These are phyloP conservation scores for Fusarium nodosum DNA, from an alignment of 2,329 filamentous ascomycete species.

Conservation along the genomic window DNA sequence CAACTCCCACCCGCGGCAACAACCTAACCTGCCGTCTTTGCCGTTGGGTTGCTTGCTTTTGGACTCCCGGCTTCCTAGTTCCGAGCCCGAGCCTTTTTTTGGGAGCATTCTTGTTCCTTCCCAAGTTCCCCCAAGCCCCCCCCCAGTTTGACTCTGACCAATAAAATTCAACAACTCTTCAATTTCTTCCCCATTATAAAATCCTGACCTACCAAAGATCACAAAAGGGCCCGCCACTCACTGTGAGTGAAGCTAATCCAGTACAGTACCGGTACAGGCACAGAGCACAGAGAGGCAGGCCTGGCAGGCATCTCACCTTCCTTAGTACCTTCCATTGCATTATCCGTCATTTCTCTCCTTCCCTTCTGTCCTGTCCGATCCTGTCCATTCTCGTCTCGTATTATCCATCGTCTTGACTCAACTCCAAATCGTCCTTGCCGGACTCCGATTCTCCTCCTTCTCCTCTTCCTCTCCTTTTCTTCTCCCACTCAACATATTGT, in stretches of 20 bases:
- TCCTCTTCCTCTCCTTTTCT: neutral
- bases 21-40: constrained; percentile 43
- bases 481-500: neutral
- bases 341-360: constrained; percentile 17
- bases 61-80: constrained; percentile 48
- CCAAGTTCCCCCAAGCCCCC: constrained; percentile 18
- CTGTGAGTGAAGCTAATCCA: constrained; percentile 7
- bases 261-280: constrained; percentile 1
- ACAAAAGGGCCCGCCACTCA: constrained; percentile 22
- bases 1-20: constrained; percentile 11
- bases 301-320: neutral
- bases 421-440: constrained; percentile 35
- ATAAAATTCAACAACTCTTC: too few relatives aligned
- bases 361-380: neutral
- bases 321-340: neutral
- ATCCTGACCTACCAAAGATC: constrained; percentile 34
- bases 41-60: constrained; percentile 39
- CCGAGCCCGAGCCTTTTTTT: constrained; percentile 39
- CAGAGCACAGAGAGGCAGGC: neutral
- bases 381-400: constrained; percentile 28
- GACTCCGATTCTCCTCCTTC: constrained; percentile 30
- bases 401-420: constrained; percentile 7
- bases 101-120: constrained; percentile 5
- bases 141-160: constrained; percentile 13
- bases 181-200: constrained; percentile 21